Base-by-base conservation (phyloP, 2,329 filamentous ascomycete species). In the Talaromyces sp. region DNA sequence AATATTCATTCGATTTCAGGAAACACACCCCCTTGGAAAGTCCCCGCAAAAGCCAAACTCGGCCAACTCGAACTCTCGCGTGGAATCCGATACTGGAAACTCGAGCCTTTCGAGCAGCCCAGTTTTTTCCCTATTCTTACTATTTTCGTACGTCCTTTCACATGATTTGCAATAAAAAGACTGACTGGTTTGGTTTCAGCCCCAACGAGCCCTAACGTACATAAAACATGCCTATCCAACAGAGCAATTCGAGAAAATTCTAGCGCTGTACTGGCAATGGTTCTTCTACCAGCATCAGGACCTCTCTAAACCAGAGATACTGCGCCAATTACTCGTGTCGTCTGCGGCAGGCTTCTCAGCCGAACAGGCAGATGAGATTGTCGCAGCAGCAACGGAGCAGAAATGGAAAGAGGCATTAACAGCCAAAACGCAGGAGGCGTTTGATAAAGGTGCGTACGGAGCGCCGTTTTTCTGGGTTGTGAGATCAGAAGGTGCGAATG, bases 381-480 rank as follows among this genome's bases (percentile, higher is more conserved):
- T 91, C 54, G 63, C 89, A 58, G 67, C 73, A 2, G 83, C 79
- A 0, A 78, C 81, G 0, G 78, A 77, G 21, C 76, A 79, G 4
- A 73, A 81, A 62, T 75, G 73, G 64, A 84, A 84, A 67, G 71
- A 80, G 58, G 72, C 68, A n/a, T 72, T 90, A 28, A 80, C 80
- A 59, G 75, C 72, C 5, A 80, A 80, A 43, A 91, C 88, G 17
- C 78, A 83, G 60, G 78, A 79, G 62, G 87, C 83, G 0, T 70
- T 89, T 15, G 80, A 83, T 37, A 76, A 75, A 52, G 89, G 89
- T 0, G 89, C 89, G 0, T 93, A 89, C 71, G 89, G 89, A 0
- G 84, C 84, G 52, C 89, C 89, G 1, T 93, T 89, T 89, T 78
- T 89, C 60, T 86, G 84, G 81, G 88, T 85, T 2, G 79, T 77